These are phyloP conservation scores for Bauhinia variegata DNA, from an alignment of 306 rosid species.

Conservation along the genomic window DNA sequence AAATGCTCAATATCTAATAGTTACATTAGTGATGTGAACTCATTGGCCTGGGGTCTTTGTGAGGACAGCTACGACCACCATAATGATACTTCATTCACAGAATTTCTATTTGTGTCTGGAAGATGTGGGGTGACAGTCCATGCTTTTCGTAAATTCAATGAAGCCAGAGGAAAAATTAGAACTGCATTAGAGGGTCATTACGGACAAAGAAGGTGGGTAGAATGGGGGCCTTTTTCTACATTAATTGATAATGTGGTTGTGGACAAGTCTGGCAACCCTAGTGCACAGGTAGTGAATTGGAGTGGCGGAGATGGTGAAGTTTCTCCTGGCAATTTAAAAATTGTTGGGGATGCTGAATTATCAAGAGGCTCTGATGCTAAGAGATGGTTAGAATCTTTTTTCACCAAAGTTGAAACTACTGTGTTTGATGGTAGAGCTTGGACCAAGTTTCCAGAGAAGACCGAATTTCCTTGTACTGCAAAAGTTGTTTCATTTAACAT, in stretches of 20 bases:
- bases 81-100: conserved; percentile 66
- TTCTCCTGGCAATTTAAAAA: conserved; percentile 11
- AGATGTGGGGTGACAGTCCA: conserved; percentile 77
- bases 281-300: conserved; percentile 37
- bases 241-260: conserved; percentile 41
- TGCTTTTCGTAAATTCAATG: conserved; percentile 58
- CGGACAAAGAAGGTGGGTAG: conserved; percentile 81
- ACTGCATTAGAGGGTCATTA: conserved; percentile 46
- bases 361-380: conserved; percentile 48
- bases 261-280: conserved; percentile 46
- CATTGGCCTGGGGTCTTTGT: conserved; percentile 82
- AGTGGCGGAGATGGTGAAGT: conserved; percentile 48
- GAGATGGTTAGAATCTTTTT: conserved; percentile 73
- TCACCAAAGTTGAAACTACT: conserved; percentile 58
- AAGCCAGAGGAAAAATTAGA: conserved; percentile 35
- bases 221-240: conserved; percentile 70
- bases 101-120: conserved; percentile 82
- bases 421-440: conserved; percentile 55
- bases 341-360: conserved; percentile 30
- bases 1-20: conserved; percentile 48
- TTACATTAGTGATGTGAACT: conserved; percentile 70
- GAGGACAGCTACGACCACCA: conserved; percentile 71
- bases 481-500: conserved; percentile 80
- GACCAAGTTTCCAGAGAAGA: conserved; percentile 73
- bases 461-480: conserved; percentile 68